Evolutionary conservation across 2,329 filamentous ascomycete genomes (phyloP), one percentile per base, ranked within the genome.

Genomic region (Pestalotiopsis sp.): DNA sequence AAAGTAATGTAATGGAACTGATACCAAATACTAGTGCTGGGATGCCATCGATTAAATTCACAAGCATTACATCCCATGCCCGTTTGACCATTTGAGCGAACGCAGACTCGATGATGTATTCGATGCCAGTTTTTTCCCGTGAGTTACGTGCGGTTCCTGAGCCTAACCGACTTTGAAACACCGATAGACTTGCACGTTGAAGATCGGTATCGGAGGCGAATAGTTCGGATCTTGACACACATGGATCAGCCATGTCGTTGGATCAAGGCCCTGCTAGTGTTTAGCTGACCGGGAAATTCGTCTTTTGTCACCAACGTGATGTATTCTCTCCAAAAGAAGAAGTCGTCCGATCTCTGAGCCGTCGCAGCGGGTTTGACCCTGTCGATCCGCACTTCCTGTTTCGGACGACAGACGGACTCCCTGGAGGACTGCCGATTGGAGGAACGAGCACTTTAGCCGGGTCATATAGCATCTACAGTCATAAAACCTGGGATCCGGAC

Each of bases 1-100:
- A 20, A 45, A 41, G 40, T 66, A 66, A 66, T 66, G 65, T 66
- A 66, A 66, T 66, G 65, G 49, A 45, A 66, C 65, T 36, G 59
- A 56, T 52, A 62, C 59, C 27, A 62, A n/a, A n/a, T 52, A 52
- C 45, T 62, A 62, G 59, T 41, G 59, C 36, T 62, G 27, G 45
- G 36, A 65, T 52, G 38, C 23, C 20, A 65, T 13, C 57, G 13
- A 60, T 60, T 60, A 52, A 52, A 52, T 52, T 52, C 45, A 52
- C n/a, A 52, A 52, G 45, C 45, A 20, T 52, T 52, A 52, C 23
- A 23, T 52, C 45, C 45, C 45, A 52, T 52, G 7, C 20, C 17
- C 17, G 20, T n/a, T 9, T 12, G 20, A 5, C 3, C 17, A 52
- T 23, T 52, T 2, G 4, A n/a, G 7, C 6, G 6, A 36, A 7